Evolutionary conservation across 768 basidiomycete genomes (phyloP), one percentile per base, ranked within the genome.

Genomic region (Agaricus blazei): DNA sequence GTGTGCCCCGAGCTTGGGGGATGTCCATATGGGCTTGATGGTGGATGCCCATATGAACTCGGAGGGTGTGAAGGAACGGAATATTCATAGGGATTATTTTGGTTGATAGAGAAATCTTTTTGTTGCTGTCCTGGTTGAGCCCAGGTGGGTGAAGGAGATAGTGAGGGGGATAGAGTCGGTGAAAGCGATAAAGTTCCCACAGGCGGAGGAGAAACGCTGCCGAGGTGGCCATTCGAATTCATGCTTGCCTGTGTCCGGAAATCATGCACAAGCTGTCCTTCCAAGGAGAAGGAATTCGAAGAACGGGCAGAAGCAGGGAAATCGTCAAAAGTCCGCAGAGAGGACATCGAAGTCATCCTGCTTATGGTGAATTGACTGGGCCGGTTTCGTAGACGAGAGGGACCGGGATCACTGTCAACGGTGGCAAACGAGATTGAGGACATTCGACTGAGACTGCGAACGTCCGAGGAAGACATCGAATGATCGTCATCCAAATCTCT

Each of bases 401-500:
- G 90, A 0, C 91, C 90, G 48, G 91, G 90, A 65, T 93, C 91
- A 60, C 88, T 90, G 65, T 92, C 90, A 51, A 90, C 88, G 4
- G 91, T 89, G 26, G 85, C 82, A 64, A 89, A 88, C 19, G 90
- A 93, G 62, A 89, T 82, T 34, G 83, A 80, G 5, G 90, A 92
- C 75, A 87, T 80, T 53, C 83, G 83, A 41, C 85, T 80, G 51
- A 83, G 73, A 65, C 84, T 88, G 60, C 87, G 87, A 29, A 93
- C 75, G 61, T 93, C 93, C 46, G 89, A 91, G 28, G 88, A 91
- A 52, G 90, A 92, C 81, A 92, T 88, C 29, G 93, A 94, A 65
- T 89, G 90, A 63, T 93, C 92, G 65, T 93, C 93, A 70, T 95
- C 93, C 61, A 80, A 87, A 63, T 93, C 90, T 65, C 89, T 75